A percentile compares a stretch with the other conserved stretches of the same genome.
Evolutionary conservation across 73 alveolate species (phyloP).

Genomic region (Symbiodinium pilosum): DNA sequence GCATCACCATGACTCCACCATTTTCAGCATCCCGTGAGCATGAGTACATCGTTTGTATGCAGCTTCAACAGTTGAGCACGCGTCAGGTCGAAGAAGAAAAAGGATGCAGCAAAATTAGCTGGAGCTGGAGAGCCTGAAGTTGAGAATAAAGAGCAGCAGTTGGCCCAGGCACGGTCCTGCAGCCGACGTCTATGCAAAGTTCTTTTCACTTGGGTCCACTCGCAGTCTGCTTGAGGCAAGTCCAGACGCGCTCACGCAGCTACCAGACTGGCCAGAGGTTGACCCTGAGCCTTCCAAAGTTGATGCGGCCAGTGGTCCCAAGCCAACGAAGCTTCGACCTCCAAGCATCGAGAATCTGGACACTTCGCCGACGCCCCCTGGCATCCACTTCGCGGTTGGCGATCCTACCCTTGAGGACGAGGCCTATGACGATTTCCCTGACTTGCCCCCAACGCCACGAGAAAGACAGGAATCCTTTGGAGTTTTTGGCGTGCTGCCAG

Average conservation of each 20-base stretch:
- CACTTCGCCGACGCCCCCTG: not conserved
- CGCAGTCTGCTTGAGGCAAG: too few species aligned
- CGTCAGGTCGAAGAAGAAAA: constrained; percentile 14
- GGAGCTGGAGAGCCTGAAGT: not conserved
- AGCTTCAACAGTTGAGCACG: too few species aligned
- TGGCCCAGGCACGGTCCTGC: not conserved
- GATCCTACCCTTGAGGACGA: not conserved
- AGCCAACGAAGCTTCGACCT: too few species aligned
- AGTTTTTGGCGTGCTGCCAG: not conserved
- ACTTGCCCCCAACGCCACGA: not conserved
- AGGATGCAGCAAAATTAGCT: not conserved
- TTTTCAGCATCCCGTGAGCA: too few species aligned
- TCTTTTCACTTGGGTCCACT: not conserved
- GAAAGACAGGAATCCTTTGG: not conserved
- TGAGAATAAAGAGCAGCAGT: too few species aligned
- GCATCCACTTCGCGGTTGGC: not conserved
- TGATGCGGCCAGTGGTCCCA: not conserved
- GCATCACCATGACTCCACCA: too few species aligned
- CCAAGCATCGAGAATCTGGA: not conserved
- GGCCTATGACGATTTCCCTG: not conserved
- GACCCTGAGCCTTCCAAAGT: not conserved
- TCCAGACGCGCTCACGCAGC: too few species aligned
- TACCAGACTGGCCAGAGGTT: not conserved
- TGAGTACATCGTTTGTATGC: too few species aligned
- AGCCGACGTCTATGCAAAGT: not conserved